Base-by-base conservation (phyloP, 2,329 filamentous ascomycete species). In the Grosmannia penicillata region DNA sequence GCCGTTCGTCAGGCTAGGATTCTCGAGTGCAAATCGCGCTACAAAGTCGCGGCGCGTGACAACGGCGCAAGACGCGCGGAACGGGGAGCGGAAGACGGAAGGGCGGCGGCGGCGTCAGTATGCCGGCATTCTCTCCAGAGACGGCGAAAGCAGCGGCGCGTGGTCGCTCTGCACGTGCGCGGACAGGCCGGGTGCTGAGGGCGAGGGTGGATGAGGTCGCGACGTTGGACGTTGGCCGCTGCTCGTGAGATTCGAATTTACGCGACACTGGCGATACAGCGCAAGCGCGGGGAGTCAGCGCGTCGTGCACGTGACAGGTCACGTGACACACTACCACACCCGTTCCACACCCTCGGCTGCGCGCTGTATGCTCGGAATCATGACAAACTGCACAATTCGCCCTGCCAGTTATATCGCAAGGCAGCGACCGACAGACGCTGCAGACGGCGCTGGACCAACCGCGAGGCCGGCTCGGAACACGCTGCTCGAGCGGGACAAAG, bases 391-490 rank as follows among this genome's bases (percentile, higher is more conserved):
- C n/a, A n/a, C n/a, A n/a, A n/a, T n/a, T n/a, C n/a, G n/a, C n/a
- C n/a, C n/a, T n/a, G n/a, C n/a, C n/a, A n/a, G n/a, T n/a, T n/a
- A n/a, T n/a, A n/a, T n/a, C n/a, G n/a, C n/a, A n/a, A n/a, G n/a
- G n/a, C n/a, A n/a, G n/a, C n/a, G 27, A 14, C 4, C 27, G 22
- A 34, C 33, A 30, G 15, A 13, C 17, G 7, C 26, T 27, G 7
- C 7, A 13, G 26, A 27, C 26, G n/a, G 24, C 24, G 9, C 18
- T 33, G 14, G 24, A 21, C 45, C 45, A 47, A 47, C 42, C 43
- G 43, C 36, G 36, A 39, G 36, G 43, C 45, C 35, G 23, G 29
- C n/a, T 33, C 29, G 21, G 22, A 27, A 41, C 45, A 47, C 45
- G 45, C 38, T 21, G 23, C 28, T 36, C 15, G 33, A 22, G 40